These are phyloP conservation scores for Trichoderma sp. DNA, from an alignment of 2,329 filamentous ascomycete species.

Conservation along the genomic window DNA sequence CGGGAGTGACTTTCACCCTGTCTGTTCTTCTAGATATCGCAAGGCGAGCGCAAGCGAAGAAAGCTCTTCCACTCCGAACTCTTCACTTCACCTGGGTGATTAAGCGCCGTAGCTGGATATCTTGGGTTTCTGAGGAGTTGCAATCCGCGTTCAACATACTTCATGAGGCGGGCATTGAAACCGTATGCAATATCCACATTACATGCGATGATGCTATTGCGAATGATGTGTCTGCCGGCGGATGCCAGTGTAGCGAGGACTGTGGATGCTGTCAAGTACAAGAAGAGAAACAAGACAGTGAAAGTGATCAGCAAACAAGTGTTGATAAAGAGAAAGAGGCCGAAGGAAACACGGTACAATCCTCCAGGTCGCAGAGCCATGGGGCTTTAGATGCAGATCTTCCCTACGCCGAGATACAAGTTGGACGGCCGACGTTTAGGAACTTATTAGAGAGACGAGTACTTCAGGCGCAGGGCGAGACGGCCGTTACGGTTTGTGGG, in stretches of 20 bases:
- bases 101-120: not conserved
- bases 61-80: not conserved
- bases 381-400: not conserved
- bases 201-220: not conserved
- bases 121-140: not conserved
- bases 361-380: not conserved
- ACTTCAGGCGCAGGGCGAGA: slow-evolving; percentile 6
- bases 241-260: not conserved
- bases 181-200: not conserved
- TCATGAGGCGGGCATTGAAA: not conserved
- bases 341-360: not conserved
- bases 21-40: not conserved
- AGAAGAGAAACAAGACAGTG: not conserved
- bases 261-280: not conserved
- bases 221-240: not conserved
- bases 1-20: not conserved
- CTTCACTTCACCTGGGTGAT: not conserved
- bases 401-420: not conserved
- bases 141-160: not conserved
- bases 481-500: not conserved
- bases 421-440: not conserved
- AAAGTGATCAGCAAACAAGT: not conserved
- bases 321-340: not conserved
- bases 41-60: not conserved
- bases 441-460: not conserved